Percentiles rank a stretch among this genome's conserved stretches.
Evolutionary conservation across 352 stramenopile genomes (phyloP).

Genomic region (Pythium coloratum): DNA sequence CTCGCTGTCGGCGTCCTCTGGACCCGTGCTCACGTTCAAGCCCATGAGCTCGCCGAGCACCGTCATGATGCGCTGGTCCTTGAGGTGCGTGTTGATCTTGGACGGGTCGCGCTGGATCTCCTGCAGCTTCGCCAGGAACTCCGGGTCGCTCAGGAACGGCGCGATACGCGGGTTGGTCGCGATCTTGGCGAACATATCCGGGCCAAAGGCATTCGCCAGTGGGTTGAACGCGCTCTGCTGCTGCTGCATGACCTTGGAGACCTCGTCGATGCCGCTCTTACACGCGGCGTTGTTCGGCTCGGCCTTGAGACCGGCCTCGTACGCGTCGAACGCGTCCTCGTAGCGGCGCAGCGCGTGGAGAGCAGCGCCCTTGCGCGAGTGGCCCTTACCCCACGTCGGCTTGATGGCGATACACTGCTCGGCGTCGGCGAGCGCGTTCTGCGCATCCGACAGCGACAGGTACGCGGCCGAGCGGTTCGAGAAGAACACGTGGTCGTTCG

Average conservation of each 20-base stretch:
- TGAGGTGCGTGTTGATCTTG: slow-evolving; percentile 76
- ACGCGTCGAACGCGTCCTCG: slow-evolving; percentile 83
- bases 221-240: slow-evolving; percentile 75
- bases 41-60: slow-evolving; percentile 87
- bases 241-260: slow-evolving; percentile 85
- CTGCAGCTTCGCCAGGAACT: slow-evolving; percentile 83
- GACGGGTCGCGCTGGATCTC: slow-evolving; percentile 77
- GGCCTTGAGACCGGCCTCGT: slow-evolving; percentile 86
- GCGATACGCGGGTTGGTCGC: slow-evolving; percentile 87
- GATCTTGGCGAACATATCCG: slow-evolving; percentile 95
- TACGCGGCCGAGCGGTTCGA: slow-evolving; percentile 99
- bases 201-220: slow-evolving; percentile 91
- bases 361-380: slow-evolving; percentile 96
- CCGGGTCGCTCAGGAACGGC: slow-evolving; percentile 90
- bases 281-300: slow-evolving; percentile 93
- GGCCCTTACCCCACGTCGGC: slow-evolving; percentile 96
- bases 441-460: slow-evolving; percentile 90
- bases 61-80: slow-evolving; percentile 86
- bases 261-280: slow-evolving; percentile 91
- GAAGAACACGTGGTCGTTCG: slow-evolving; percentile 97
- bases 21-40: slow-evolving; percentile 72
- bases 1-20: slow-evolving; percentile 51
- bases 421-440: slow-evolving; percentile 96
- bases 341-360: slow-evolving; percentile 92
- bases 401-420: slow-evolving; percentile 96